phyloP scores from a whole-genome alignment of 2,329 filamentous ascomycete species.

The Orbilia javanica region DNA sequence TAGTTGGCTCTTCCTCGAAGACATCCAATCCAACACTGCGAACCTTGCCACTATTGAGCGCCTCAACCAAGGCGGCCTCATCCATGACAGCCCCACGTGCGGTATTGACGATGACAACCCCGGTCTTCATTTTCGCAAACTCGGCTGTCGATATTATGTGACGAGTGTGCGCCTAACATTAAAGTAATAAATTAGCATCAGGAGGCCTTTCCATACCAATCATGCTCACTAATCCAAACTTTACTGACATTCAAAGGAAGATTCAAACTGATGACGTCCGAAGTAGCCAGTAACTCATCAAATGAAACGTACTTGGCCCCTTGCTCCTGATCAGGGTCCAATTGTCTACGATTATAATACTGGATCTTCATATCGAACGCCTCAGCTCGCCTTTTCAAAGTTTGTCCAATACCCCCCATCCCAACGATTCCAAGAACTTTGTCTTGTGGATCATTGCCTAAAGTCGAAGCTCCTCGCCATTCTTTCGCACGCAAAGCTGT shows the following conservation, averaged over 20 bases:
- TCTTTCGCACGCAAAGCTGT: slow-evolving; percentile 74
- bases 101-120: slow-evolving; percentile 83
- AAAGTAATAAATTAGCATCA: slow-evolving; percentile 30
- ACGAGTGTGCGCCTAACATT: slow-evolving; percentile 69
- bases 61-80: slow-evolving; percentile 81
- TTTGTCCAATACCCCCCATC: slow-evolving; percentile 87
- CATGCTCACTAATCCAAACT: neutral
- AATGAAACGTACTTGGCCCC: slow-evolving; percentile 78
- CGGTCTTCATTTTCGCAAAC: slow-evolving; percentile 82
- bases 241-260: slow-evolving; percentile 80
- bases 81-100: slow-evolving; percentile 86
- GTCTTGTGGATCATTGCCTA: slow-evolving; percentile 82
- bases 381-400: slow-evolving; percentile 79
- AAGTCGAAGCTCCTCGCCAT: slow-evolving; percentile 74
- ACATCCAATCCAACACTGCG: slow-evolving; percentile 81
- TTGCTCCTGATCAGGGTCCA: slow-evolving; percentile 71
- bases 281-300: slow-evolving; percentile 76
- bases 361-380: slow-evolving; percentile 81
- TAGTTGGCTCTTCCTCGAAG: slow-evolving; percentile 81
- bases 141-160: slow-evolving; percentile 80
- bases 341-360: slow-evolving; percentile 78
- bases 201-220: neutral
- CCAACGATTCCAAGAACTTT: slow-evolving; percentile 84
- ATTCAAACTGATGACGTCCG: slow-evolving; percentile 84
- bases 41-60: slow-evolving; percentile 78